Evolutionary conservation across 2,329 filamentous ascomycete species (phyloP), one percentile per base, ranked within the genome.

Genomic region (Fonsecaea pedrosoi): DNA sequence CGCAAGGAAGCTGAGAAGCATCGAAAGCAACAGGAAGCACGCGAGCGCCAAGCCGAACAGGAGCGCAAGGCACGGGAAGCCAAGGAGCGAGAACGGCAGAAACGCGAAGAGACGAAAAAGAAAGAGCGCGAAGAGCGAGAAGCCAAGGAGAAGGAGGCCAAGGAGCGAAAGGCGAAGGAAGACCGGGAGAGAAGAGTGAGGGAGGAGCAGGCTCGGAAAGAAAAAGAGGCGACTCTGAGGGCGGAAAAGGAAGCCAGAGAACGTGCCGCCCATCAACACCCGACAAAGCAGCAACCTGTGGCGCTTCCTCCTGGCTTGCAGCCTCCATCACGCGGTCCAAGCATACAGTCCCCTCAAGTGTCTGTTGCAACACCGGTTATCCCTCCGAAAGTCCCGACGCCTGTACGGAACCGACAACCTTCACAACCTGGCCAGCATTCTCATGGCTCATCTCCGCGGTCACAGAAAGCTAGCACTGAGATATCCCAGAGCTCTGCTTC

Each of bases 1-100:
- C 87, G 89, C 64, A 97, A 93, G 77, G 94, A 98, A 76, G 90
- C 90, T 3, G 94, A 98, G 74, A 91, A 90, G 75, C 87, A 90
- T 76, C 89, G 89, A 69, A 88, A 91, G 57, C 82, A 90, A 63
- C 90, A 92, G 74, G 93, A 97, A 75, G 92, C 96, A 77, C 89
- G 92, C 71, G 92, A 96, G 73, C 88, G 89, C 71, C 92, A 96
- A 74, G 90, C 90, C 34, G 94, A 97, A 77, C 85, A 87, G 66
- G 94, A 98, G 77, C 89, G 92, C 65, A 97, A 94, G 78, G 87
- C 87, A 58, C 90, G 89, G 54, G 92, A 95, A 77, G 87, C 88
- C 54, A 92, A 91, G 75, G 91, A 93, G 69, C 87, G 86, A 48
- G 92, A 95, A 80, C 95, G 92, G 81, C 94, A 90, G 79, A 87